Percentiles rank a stretch among this genome's conserved stretches.
Evolutionary conservation across 2,329 filamentous ascomycete species (phyloP).

Genomic region (Xylaria sp.): DNA sequence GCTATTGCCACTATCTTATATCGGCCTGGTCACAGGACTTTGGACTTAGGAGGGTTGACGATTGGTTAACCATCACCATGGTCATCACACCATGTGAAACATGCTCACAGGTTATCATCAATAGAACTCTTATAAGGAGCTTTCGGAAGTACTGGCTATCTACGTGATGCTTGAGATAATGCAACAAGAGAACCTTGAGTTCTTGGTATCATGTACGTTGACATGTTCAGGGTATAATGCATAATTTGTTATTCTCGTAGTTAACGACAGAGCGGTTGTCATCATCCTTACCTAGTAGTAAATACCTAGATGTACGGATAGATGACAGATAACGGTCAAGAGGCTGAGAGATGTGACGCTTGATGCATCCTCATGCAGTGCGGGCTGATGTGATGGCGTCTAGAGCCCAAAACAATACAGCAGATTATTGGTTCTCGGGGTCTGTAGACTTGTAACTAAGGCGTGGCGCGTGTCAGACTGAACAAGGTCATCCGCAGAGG

Average conservation of each 20-base stretch:
- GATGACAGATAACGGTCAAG: constrained; percentile 15
- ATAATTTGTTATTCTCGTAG: background rate
- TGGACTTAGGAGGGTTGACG: background rate
- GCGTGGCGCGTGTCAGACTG: constrained; percentile 27
- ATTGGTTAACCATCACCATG: background rate
- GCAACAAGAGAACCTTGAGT: background rate
- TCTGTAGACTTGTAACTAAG: constrained; percentile 13
- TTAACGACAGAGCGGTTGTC: background rate
- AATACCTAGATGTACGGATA: background rate
- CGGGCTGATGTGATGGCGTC: constrained; percentile 23
- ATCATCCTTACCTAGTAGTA: background rate
- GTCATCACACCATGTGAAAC: background rate
- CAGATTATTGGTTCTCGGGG: constrained; percentile 13
- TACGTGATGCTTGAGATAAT: constrained; percentile 1
- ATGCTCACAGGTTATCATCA: background rate
- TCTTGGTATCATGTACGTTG: background rate
- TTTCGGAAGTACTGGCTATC: background rate
- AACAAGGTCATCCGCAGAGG: background rate
- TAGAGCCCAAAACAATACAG: constrained; percentile 6
- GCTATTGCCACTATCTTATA: constrained; percentile 5
- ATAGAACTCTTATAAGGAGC: background rate
- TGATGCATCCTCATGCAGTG: constrained; percentile 21
- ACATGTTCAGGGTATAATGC: background rate
- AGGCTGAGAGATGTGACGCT: constrained; percentile 26
- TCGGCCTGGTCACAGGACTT: background rate